Percentiles rank a stretch among this genome's conserved stretches.
phyloP scores from a whole-genome alignment of 495 filamentous ascomycete species.

The Podospora anserina region DNA sequence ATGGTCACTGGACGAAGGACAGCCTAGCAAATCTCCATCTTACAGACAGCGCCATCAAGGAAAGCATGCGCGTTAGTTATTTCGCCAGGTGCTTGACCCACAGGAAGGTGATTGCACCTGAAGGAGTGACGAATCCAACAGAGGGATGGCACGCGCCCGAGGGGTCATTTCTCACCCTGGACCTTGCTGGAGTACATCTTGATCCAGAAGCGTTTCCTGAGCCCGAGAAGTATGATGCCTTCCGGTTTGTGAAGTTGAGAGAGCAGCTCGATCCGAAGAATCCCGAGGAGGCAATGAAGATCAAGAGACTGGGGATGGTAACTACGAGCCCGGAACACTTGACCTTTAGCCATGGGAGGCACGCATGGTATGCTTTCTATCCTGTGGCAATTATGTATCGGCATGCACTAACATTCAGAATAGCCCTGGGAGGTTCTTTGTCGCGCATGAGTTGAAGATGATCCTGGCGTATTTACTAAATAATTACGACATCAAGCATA shows the following conservation, averaged over 20 bases:
- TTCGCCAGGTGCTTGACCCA: constrained; percentile 33
- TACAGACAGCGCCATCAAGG: constrained; percentile 37
- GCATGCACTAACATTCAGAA: not conserved
- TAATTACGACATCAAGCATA: constrained; percentile 42
- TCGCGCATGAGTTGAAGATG: constrained; percentile 44
- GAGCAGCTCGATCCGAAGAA: constrained; percentile 36
- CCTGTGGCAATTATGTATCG: not conserved
- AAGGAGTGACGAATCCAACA: constrained; percentile 33
- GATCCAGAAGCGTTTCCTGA: constrained; percentile 34
- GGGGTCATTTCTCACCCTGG: constrained; percentile 33
- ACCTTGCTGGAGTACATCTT: constrained; percentile 32
- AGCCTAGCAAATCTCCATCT: constrained; percentile 31
- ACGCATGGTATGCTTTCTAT: constrained; percentile 34
- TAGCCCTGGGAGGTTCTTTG: constrained; percentile 47
- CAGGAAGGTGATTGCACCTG: constrained; percentile 34
- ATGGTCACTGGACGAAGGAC: constrained; percentile 41
- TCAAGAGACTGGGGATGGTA: constrained; percentile 36
- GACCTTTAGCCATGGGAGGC: constrained; percentile 39
- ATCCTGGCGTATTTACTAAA: constrained; percentile 37
- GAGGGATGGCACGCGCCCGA: constrained; percentile 37
- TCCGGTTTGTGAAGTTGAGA: constrained; percentile 30
- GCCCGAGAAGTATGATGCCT: constrained; percentile 33
- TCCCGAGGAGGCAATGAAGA: constrained; percentile 26
- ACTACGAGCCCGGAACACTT: constrained; percentile 36
- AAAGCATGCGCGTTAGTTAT: constrained; percentile 36